phyloP scores from a whole-genome alignment of 2,329 filamentous ascomycete genomes.

The Calonectria pauciramosa region DNA sequence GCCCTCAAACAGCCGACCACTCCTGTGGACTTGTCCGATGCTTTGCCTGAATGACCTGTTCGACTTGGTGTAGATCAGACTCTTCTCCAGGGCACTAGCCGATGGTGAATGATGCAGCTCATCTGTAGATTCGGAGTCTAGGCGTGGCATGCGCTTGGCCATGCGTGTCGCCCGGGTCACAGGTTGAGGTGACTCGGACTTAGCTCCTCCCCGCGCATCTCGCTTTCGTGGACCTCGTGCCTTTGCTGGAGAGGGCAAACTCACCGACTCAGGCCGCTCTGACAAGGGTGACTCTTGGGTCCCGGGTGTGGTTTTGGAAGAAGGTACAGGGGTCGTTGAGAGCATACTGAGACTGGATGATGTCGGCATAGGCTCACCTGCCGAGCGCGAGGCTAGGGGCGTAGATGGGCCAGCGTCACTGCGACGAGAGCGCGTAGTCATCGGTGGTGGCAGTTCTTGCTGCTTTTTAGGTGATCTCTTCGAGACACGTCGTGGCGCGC shows the following conservation, averaged over 20 bases:
- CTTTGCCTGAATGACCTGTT: slow-evolving; percentile 46
- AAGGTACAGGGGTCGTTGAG: slow-evolving; percentile 55
- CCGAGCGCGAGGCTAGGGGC: slow-evolving; percentile 35
- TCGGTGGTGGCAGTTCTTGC: slow-evolving; percentile 39
- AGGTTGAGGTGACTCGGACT: slow-evolving; percentile 47
- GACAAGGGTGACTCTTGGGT: slow-evolving; percentile 50
- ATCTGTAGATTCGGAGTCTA: slow-evolving; percentile 62
- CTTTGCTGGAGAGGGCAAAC: slow-evolving; percentile 41
- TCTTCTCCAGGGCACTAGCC: slow-evolving; percentile 54
- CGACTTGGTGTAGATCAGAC: slow-evolving; percentile 47
- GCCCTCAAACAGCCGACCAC: slow-evolving; percentile 72
- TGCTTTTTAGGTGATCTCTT: slow-evolving; percentile 32
- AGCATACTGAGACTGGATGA: slow-evolving; percentile 58
- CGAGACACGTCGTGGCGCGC: not conserved
- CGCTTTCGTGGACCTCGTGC: slow-evolving; percentile 36
- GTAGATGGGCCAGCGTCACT: slow-evolving; percentile 38
- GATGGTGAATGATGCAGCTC: slow-evolving; percentile 60
- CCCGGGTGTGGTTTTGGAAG: slow-evolving; percentile 53
- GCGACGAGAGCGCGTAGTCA: slow-evolving; percentile 43
- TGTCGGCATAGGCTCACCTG: slow-evolving; percentile 32
- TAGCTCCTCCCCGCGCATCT: slow-evolving; percentile 30
- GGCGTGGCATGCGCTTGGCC: slow-evolving; percentile 43
- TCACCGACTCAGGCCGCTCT: slow-evolving; percentile 38
- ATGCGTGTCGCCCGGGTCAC: slow-evolving; percentile 36
- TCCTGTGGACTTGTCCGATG: slow-evolving; percentile 43